phyloP scores from a whole-genome alignment of 768 basidiomycete species.

The Rhizopogon vulgaris region DNA sequence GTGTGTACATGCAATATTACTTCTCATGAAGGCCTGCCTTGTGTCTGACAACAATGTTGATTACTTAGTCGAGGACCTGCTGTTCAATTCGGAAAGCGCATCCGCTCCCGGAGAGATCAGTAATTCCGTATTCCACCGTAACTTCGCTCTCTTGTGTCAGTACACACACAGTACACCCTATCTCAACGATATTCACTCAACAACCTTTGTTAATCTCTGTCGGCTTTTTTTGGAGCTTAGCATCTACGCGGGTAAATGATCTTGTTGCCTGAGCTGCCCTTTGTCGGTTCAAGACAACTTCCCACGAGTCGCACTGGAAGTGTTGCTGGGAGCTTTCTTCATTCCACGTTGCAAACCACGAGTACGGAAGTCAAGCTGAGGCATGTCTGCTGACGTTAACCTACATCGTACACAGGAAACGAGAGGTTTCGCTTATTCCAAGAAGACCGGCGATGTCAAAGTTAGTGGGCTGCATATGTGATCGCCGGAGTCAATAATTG shows the following conservation, averaged over 20 bases:
- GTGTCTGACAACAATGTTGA: neutral
- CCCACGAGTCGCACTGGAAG: neutral
- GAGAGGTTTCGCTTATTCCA: neutral
- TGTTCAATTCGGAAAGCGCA: slow-evolving; percentile 68
- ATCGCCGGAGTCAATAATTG: neutral
- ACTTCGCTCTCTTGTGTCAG: neutral
- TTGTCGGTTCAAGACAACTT: neutral
- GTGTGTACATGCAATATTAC: slow-evolving; percentile 35
- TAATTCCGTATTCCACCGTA: slow-evolving; percentile 8
- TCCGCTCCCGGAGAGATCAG: slow-evolving; percentile 54
- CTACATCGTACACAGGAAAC: neutral
- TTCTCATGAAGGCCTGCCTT: neutral
- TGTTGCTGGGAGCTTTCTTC: neutral
- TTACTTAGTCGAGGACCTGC: slow-evolving; percentile 61
- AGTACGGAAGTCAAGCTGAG: neutral
- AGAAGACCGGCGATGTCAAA: neutral
- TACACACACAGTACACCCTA: neutral
- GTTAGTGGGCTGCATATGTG: neutral
- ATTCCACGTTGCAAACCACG: neutral
- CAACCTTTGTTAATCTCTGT: neutral
- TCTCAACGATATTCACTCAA: neutral
- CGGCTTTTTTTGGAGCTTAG: neutral
- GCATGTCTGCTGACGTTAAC: neutral
- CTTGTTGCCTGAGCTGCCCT: neutral
- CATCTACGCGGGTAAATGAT: neutral